Evolutionary conservation across 768 basidiomycete species (phyloP).

Genomic region (Kwoniella pini): DNA sequence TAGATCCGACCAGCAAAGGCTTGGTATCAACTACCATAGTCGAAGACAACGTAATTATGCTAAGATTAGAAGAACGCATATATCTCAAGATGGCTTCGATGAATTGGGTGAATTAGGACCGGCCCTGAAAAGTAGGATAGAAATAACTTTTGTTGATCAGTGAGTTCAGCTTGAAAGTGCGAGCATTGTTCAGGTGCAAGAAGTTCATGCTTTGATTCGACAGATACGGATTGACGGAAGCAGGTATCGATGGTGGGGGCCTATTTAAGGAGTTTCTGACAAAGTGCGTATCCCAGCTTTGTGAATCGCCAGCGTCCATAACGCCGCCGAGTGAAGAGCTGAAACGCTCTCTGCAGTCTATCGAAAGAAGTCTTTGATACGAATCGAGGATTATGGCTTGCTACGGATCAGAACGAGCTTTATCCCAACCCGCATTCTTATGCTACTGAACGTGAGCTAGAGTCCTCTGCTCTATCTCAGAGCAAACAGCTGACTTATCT

Average conservation of each 20-base stretch:
- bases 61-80: constrained; percentile 66
- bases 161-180: constrained; percentile 60
- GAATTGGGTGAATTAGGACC: constrained; percentile 66
- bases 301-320: no score
- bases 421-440: constrained; percentile 94
- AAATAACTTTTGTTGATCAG: constrained; percentile 94
- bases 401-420: constrained; percentile 84
- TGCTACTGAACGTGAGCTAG: constrained; percentile 75
- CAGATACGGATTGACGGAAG: constrained; percentile 56
- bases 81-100: constrained; percentile 91
- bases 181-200: no score
- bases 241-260: constrained; percentile 94
- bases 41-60: constrained; percentile 58
- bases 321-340: background rate
- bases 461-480: no score
- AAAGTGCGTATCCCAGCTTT: constrained; percentile 46
- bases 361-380: constrained; percentile 94
- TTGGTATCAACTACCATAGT: constrained; percentile 49
- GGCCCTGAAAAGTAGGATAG: constrained; percentile 76
- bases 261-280: constrained; percentile 99
- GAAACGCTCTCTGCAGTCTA: constrained; percentile 58
- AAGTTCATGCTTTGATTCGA: no score
- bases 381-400: constrained; percentile 89
- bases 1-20: constrained; percentile 60
- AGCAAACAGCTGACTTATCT: background rate